Conservation (phyloP, 768 basidiomycete species). For the Rhodocollybia butyracea region DNA sequence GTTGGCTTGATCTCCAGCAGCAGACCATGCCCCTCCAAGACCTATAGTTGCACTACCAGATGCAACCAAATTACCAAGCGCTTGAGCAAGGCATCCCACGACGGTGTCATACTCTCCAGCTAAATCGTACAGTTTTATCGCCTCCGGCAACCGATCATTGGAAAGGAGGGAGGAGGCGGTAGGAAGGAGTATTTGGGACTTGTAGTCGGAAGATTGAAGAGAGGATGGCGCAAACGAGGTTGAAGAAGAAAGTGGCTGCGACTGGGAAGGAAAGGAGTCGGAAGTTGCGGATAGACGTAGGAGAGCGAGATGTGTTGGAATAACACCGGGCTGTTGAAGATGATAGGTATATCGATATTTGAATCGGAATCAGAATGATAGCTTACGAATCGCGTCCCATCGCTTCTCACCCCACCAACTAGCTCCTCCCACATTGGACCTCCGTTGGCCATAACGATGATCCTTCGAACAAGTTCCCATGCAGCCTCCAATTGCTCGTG, state of each 20-base stretch:
- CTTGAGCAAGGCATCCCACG: conserved; percentile 80
- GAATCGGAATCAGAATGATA: neutral
- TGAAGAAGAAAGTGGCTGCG: neutral
- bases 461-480: conserved; percentile 76
- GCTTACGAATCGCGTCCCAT: conserved; percentile 85
- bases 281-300: conserved; percentile 48
- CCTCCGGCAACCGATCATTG: conserved; percentile 83
- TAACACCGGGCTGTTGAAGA: conserved; percentile 54
- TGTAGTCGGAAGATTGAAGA: conserved; percentile 38
- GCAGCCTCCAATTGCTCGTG: conserved; percentile 80
- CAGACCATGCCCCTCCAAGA: neutral
- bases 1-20: conserved; percentile 37
- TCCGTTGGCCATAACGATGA: conserved; percentile 74
- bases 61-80: conserved; percentile 79
- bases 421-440: conserved; percentile 90
- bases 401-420: conserved; percentile 87
- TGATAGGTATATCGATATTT: neutral
- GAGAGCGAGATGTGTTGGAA: conserved; percentile 79
- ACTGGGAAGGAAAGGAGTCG: neutral
- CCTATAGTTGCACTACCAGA: neutral
- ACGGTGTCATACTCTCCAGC: conserved; percentile 90
- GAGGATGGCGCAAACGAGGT: neutral
- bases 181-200: conserved; percentile 76
- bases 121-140: conserved; percentile 94
- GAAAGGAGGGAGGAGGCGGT: conserved; percentile 82